Percentiles rank a stretch among this genome's conserved stretches.
phyloP scores from a whole-genome alignment of 495 filamentous ascomycete species.

The Mytilinidion resinicola region DNA sequence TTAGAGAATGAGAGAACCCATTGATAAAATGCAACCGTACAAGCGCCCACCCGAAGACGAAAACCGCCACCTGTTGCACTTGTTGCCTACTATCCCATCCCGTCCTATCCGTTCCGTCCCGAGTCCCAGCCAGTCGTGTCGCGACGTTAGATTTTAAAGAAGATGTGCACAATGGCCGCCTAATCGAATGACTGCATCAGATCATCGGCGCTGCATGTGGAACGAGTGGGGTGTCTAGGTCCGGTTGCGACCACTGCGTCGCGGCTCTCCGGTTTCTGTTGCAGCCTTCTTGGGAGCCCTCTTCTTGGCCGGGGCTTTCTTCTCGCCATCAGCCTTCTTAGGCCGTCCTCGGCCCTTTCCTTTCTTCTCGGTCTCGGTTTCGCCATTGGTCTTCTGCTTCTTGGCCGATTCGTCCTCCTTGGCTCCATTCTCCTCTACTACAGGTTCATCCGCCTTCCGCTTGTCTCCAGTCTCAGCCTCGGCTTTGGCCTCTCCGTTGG shows the following conservation, averaged over 20 bases:
- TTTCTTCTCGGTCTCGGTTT: conserved; percentile 34
- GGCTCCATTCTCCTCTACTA: conserved; percentile 19
- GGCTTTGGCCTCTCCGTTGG: conserved; percentile 19
- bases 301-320: conserved; percentile 32
- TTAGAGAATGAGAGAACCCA: too few relatives aligned
- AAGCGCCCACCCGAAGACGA: neutral
- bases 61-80: neutral
- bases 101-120: neutral
- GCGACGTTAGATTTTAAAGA: neutral
- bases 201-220: too few relatives aligned
- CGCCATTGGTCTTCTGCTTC: conserved; percentile 34
- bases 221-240: conserved; percentile 9
- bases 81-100: conserved; percentile 1
- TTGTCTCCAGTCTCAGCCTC: conserved; percentile 27
- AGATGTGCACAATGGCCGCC: too few relatives aligned
- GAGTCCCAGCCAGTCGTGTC: conserved; percentile 1
- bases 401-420: conserved; percentile 28
- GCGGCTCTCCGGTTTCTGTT: conserved; percentile 35
- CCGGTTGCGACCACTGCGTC: conserved; percentile 31
- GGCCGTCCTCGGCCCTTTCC: conserved; percentile 40
- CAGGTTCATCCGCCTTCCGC: conserved; percentile 23
- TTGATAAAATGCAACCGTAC: too few relatives aligned
- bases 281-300: conserved; percentile 37
- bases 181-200: neutral
- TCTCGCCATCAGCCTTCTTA: conserved; percentile 33